Percentiles rank a stretch among this genome's conserved stretches.
Conservation (phyloP, 148 eudicot species). For the Rhododendron kiyosumense region DNA sequence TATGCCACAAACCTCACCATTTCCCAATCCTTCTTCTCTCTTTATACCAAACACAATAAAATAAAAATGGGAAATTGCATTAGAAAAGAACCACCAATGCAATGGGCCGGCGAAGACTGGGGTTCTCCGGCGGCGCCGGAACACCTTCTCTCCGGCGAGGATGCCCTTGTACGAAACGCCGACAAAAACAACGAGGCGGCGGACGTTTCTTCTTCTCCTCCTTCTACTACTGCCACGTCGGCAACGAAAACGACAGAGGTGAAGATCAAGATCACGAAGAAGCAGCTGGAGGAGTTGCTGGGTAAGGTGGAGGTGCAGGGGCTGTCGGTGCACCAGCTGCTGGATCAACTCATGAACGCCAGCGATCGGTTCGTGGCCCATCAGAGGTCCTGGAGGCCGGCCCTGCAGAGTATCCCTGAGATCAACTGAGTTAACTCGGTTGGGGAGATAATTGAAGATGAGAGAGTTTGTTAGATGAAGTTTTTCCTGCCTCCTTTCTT, state of each 20-base stretch:
- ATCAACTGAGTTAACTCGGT: neutral
- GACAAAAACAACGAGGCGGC: neutral
- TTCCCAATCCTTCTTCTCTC: neutral
- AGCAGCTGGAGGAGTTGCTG: conserved; percentile 23
- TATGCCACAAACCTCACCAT: neutral
- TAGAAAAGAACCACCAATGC: conserved; percentile 13
- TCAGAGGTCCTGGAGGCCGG: conserved; percentile 46
- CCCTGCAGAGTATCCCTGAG: conserved; percentile 47
- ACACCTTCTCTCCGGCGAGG: neutral
- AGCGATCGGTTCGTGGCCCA: conserved; percentile 14
- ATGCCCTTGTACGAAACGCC: neutral
- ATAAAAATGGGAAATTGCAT: conserved; percentile 21
- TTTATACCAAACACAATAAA: neutral
- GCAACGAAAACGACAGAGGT: conserved; percentile 1
- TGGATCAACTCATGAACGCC: conserved; percentile 29
- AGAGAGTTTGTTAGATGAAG: neutral
- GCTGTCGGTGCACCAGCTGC: conserved; percentile 30
- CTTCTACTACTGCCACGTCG: neutral
- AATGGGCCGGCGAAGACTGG: conserved; percentile 37
- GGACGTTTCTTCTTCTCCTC: neutral
- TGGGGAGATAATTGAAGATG: neutral
- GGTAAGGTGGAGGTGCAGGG: conserved; percentile 17
- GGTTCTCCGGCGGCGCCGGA: conserved; percentile 6
- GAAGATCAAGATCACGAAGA: conserved; percentile 29
- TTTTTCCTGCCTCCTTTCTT: neutral